Base-by-base conservation (phyloP, 345 rosid genomes). In the Bretschneidera sinensis region DNA sequence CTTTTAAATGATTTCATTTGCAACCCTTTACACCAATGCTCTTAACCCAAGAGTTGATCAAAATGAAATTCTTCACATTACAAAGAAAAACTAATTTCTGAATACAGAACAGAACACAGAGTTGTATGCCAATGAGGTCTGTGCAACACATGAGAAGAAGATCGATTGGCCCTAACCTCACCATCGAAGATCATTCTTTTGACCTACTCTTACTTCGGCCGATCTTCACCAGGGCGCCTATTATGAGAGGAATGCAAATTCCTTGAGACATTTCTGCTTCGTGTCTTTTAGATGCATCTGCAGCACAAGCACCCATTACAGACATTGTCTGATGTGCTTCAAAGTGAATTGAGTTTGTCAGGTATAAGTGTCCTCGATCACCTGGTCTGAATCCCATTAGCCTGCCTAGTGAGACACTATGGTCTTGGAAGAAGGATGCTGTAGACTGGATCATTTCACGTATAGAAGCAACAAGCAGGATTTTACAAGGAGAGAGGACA, bases 361-460 rank as follows among this genome's bases (percentile, higher is more conserved):
- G 67, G 72, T 68, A 69, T 18, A 78, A 11, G 21, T 63, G 57
- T 55, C 69, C 67, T 54, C 85, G 60, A 0, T 76, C 70, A 7
- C 74, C 60, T 0, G 64, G 64, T 61, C 69, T 58, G 18, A 76
- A 64, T 45, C 88, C 88, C 17, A 81, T 81, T 20, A 83, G 73
- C 62, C 68, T 65, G 21, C 89, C 89, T 2, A 79, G 66, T 0
- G 89, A 63, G 24, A 73, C 71, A 16, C 81, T 81, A 33, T 51
- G 21, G 48, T 81, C 84, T 60, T 75, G 83, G 72, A 83, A 83
- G 74, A 83, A 81, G 3, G 85, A 83, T 10, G 78, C 80, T 6
- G 83, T 66, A 7, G 88, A 78, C 88, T 80, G 78, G n/a, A n/a
- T n/a, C n/a, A n/a, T n/a, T n/a, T n/a, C n/a, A n/a, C n/a, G n/a